Evolutionary conservation across 2,329 filamentous ascomycete species (phyloP), one percentile per base, ranked within the genome.

Genomic region (Fusarium goolgardi): DNA sequence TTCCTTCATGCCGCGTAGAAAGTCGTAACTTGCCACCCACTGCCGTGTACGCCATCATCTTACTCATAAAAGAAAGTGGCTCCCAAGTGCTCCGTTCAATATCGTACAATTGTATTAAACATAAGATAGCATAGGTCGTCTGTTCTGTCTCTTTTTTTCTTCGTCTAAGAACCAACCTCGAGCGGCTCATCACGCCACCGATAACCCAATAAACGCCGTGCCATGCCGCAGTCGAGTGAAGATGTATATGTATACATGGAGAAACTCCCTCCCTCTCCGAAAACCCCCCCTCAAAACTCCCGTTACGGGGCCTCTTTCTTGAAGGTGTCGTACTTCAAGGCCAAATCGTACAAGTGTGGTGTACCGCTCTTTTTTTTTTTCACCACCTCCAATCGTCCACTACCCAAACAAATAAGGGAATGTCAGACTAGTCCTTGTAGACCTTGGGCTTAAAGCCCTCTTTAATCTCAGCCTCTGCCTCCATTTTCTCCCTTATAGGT

Each of bases 381-480:
- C 21, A 21, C 23, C 34, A 35, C 31, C 35, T 27, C 15, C 9
- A 43, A 27, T 27, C 40, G 6, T 18, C 47, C 15, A 27, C 43
- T 45, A 34, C 32, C 51, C 45, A n/a, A 45, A 21, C 18, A 45
- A 31, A 13, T 10, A 31, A 15, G 39, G n/a, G 4, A 34, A 31
- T 39, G 27, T 55, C 35, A 15, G n/a, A 51, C 47, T 81, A 91
- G 78, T 96, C 92, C 83, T 96, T 96, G 81, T 96, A 97, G 61
- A 97, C 84, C 84, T 97, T 97, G 61, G 95, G 96, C 78, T 94
- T 96, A 89, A 93, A 97, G 1, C 95, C 96, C 67, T 93, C 90
- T 77, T 91, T 88, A 55, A 91, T 75, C 79, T 97, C 94, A 57
- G 90, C 90, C 76, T 97, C 93, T 74, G 88, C 84, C 71, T 90